phyloP scores from a whole-genome alignment of 768 basidiomycete genomes.

The Panaeolus cyanescens region DNA sequence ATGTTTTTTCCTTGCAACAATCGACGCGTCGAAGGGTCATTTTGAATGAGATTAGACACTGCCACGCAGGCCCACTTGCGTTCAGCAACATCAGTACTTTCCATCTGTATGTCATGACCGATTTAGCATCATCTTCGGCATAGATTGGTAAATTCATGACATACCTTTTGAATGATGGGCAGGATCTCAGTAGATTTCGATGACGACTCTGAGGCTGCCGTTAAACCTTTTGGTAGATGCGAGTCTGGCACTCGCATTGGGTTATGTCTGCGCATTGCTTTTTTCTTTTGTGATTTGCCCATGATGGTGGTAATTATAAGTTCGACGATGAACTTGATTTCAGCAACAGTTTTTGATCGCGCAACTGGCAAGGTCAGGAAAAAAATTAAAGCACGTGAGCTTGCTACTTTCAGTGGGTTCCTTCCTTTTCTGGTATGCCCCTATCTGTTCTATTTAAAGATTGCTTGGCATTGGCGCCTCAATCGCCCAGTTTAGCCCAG shows the following conservation, averaged over 20 bases:
- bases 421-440: neutral
- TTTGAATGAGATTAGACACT: slow-evolving; percentile 93
- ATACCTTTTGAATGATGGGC: slow-evolving; percentile 90
- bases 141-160: slow-evolving; percentile 7
- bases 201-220: slow-evolving; percentile 70
- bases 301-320: slow-evolving; percentile 40
- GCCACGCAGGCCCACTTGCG: slow-evolving; percentile 97
- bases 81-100: slow-evolving; percentile 73
- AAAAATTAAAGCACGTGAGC: slow-evolving; percentile 3
- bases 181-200: slow-evolving; percentile 78
- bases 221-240: slow-evolving; percentile 83
- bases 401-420: neutral
- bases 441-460: slow-evolving; percentile 3
- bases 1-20: slow-evolving; percentile 90
- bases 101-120: slow-evolving; percentile 50
- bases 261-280: slow-evolving; percentile 84
- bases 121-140: slow-evolving; percentile 6
- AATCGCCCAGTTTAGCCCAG: slow-evolving; percentile 1
- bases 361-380: neutral
- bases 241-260: slow-evolving; percentile 93
- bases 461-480: neutral
- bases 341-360: neutral
- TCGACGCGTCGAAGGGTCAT: slow-evolving; percentile 89
- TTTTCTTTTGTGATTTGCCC: slow-evolving; percentile 95
- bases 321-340: slow-evolving; percentile 1